Conservation (phyloP, 108 stramenopile species). For the Skeletonema marinoi region DNA sequence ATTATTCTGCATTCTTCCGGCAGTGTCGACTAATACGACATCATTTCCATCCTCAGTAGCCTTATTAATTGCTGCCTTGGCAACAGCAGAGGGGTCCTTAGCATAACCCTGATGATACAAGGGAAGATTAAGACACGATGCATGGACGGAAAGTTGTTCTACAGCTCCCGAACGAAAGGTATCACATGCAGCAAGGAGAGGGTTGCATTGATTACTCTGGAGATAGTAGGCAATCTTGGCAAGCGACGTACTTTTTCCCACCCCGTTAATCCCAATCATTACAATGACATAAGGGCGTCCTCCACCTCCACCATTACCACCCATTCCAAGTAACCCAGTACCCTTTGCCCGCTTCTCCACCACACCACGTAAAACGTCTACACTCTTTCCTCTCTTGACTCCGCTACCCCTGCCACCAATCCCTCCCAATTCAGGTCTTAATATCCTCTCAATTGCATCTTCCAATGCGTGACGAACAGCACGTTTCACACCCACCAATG, state of each 20-base stretch:
- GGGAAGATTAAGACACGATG: conserved; percentile 87
- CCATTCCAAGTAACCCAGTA: conserved; percentile 43
- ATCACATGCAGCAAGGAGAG: conserved; percentile 94
- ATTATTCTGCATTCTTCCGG: conserved; percentile 98
- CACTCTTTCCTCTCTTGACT: conserved; percentile 23
- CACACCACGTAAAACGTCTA: conserved; percentile 65
- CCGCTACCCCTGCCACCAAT: conserved; percentile 15
- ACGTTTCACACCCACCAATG: conserved; percentile 76
- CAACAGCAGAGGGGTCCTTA: conserved; percentile 93
- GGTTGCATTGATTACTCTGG: conserved; percentile 75
- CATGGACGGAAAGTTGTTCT: conserved; percentile 94
- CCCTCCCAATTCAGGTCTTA: conserved; percentile 47
- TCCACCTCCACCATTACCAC: conserved; percentile 34
- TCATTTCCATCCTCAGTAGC: conserved; percentile 83
- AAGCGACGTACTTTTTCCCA: conserved; percentile 90
- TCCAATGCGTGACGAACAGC: conserved; percentile 86
- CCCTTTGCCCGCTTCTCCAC: conserved; percentile 57
- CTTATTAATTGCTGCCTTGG: conserved; percentile 87
- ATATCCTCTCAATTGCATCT: conserved; percentile 61
- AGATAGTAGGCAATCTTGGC: conserved; percentile 92
- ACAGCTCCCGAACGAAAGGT: conserved; percentile 98
- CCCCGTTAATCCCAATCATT: conserved; percentile 96
- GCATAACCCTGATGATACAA: conserved; percentile 94
- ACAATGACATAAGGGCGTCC: conserved; percentile 85
- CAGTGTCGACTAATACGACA: conserved; percentile 96